Evolutionary conservation across 192 early-diverging fungal species (phyloP), one percentile per base, ranked within the genome.

Genomic region (Helicostylum pulchrum): DNA sequence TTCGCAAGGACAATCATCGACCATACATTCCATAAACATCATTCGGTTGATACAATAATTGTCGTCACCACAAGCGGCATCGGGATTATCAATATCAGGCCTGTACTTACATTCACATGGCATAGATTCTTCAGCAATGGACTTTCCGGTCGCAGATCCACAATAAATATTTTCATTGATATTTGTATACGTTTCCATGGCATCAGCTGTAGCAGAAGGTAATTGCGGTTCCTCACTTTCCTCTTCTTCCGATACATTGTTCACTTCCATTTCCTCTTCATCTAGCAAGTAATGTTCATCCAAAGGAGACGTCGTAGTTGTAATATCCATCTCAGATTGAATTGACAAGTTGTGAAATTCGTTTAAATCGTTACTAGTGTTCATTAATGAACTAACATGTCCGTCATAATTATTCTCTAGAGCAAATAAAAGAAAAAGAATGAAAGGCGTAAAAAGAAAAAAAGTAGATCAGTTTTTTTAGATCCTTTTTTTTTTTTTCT

Each of bases 21-120:
- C 87, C 45, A 87, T 88, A 74, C 96, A 99, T 74, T 99, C 96
- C 63, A 96, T 92, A 57, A 89, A 90, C 26, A 96, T 75, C 62
- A 90, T 84, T 43, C 92, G 83, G 71, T 99, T 99, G 65, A 99
- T 96, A 72, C 97, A 99, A 50, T 88, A 83, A 15, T 90, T 84
- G 62, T 81, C 80, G 20, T 88, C 89, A 30, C 97, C 97, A 74
- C 97, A 99, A 5, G 97, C 95, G 23, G 71, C 81, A 42, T 69
- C 75, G 23, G 77, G 87, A 66, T 77, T 72, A 70, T 83, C 84
- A 23, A 62, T 77, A 45, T 83, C 82, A 30, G 86, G 80, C 26
- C 87, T 80, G 61, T 84, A 92, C 72, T 81, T 83, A 77, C 91
- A 94, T 64, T 87, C 84, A 71, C 92, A 94, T 6, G 84, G 83